Evolutionary conservation across 148 eudicot species (phyloP).

Genomic region (Limonium bicolor): DNA sequence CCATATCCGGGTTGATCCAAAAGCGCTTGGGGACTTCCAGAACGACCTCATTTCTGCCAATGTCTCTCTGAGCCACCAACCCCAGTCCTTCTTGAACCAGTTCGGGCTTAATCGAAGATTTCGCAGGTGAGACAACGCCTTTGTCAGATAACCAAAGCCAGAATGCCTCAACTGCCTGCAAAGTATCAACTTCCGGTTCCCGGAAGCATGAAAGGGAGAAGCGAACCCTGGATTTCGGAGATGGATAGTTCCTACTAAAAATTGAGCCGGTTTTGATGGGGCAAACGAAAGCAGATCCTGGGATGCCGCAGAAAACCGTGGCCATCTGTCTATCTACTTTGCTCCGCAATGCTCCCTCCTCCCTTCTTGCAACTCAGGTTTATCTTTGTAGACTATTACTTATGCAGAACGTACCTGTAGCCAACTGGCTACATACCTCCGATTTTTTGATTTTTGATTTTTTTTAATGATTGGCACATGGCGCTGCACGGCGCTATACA

Average conservation of each 20-base stretch:
- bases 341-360: not conserved
- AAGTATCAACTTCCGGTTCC: constrained; percentile 19
- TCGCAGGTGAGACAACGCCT: constrained; percentile 39
- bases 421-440: too few species aligned
- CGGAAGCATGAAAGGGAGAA: constrained; percentile 18
- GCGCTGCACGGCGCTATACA: too few species aligned
- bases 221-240: constrained; percentile 7
- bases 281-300: not conserved
- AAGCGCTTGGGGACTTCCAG: constrained; percentile 77
- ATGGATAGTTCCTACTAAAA: too few species aligned
- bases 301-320: not conserved
- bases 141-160: constrained; percentile 76
- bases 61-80: constrained; percentile 57
- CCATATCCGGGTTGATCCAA: constrained; percentile 76
- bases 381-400: too few species aligned
- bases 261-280: not conserved
- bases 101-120: constrained; percentile 61
- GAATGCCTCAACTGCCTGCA: constrained; percentile 47
- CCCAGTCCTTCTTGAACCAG: constrained; percentile 68
- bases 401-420: too few species aligned
- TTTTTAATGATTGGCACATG: too few species aligned
- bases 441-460: too few species aligned
- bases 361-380: too few species aligned
- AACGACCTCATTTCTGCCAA: constrained; percentile 64
- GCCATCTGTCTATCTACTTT: constrained; percentile 2